Conservation (phyloP, 2,329 filamentous ascomycete species). For the Fusarium ambrosium region DNA sequence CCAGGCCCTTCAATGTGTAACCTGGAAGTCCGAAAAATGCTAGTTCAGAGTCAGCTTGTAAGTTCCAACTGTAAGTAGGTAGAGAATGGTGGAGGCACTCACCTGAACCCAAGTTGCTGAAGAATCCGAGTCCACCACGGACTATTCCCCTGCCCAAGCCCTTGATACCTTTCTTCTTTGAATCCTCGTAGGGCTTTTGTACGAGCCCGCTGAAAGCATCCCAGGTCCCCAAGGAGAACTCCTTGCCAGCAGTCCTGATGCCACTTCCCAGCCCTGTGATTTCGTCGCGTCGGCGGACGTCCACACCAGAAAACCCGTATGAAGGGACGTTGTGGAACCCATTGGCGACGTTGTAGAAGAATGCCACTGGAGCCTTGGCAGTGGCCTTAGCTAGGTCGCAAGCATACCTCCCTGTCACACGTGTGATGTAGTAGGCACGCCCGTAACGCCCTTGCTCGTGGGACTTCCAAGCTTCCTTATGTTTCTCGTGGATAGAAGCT, state of each 20-base stretch:
- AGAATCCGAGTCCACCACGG: slow-evolving; percentile 59
- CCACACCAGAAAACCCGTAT: slow-evolving; percentile 70
- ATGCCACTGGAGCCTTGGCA: slow-evolving; percentile 75
- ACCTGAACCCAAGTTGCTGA: slow-evolving; percentile 59
- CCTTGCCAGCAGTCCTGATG: slow-evolving; percentile 74
- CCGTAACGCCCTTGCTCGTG: slow-evolving; percentile 48
- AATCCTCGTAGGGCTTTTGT: slow-evolving; percentile 73
- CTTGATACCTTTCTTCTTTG: slow-evolving; percentile 70
- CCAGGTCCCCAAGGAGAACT: slow-evolving; percentile 74
- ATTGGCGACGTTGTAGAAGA: slow-evolving; percentile 76
- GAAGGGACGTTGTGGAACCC: slow-evolving; percentile 82
- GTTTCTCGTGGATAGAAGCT: slow-evolving; percentile 38
- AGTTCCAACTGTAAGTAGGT: neutral
- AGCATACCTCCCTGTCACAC: slow-evolving; percentile 66
- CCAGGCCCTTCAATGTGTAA: slow-evolving; percentile 66
- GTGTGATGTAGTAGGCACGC: slow-evolving; percentile 44
- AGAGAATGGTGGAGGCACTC: slow-evolving; percentile 8
- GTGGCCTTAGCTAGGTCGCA: slow-evolving; percentile 72
- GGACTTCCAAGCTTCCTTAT: slow-evolving; percentile 43
- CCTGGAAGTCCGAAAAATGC: slow-evolving; percentile 61
- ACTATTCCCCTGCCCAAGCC: slow-evolving; percentile 73
- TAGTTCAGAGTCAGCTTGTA: neutral
- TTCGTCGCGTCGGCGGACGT: slow-evolving; percentile 73
- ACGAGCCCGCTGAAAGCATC: slow-evolving; percentile 77
- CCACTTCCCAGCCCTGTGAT: slow-evolving; percentile 74